Evolutionary conservation across 2,329 filamentous ascomycete species (phyloP).

Genomic region (Xylaria multiplex): DNA sequence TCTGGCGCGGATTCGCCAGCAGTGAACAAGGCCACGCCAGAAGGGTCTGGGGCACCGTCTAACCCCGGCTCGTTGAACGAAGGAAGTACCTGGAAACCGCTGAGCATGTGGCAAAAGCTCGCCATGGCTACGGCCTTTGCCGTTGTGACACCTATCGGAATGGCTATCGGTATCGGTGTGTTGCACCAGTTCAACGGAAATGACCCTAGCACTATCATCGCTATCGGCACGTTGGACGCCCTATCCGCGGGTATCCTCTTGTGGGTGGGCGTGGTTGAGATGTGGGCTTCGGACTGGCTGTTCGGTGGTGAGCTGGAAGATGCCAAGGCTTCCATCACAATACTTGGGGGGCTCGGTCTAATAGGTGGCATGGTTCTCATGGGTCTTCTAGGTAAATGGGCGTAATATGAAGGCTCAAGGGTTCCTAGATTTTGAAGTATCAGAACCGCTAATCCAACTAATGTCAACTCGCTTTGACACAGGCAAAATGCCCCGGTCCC

Average conservation of each 20-base stretch:
- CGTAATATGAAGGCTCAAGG: background rate
- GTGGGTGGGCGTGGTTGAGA: conserved; percentile 84
- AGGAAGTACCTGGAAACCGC: conserved; percentile 7
- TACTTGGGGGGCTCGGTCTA: conserved; percentile 63
- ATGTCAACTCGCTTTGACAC: too few species aligned
- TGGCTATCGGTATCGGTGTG: conserved; percentile 82
- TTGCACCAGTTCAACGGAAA: conserved; percentile 78
- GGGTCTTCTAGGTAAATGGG: conserved; percentile 59
- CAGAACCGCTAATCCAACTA: background rate
- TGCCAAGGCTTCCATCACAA: conserved; percentile 59
- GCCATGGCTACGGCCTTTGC: conserved; percentile 72
- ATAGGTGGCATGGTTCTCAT: conserved; percentile 73
- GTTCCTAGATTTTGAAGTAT: background rate
- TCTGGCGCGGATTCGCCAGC: background rate
- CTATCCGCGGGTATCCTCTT: conserved; percentile 78
- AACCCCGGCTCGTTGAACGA: background rate
- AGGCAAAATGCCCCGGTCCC: too few species aligned
- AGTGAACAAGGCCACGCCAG: background rate
- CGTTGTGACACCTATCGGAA: conserved; percentile 78
- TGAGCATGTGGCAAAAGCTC: conserved; percentile 58
- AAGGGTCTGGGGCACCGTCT: background rate
- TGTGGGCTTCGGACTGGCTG: conserved; percentile 82
- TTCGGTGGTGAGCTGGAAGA: conserved; percentile 66
- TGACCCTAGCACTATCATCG: conserved; percentile 72
- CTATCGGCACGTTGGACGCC: conserved; percentile 78